Percentiles rank a stretch among this genome's conserved stretches.
Evolutionary conservation across 2,329 filamentous ascomycete species (phyloP).

Genomic region (Nigrograna mackinnonii): DNA sequence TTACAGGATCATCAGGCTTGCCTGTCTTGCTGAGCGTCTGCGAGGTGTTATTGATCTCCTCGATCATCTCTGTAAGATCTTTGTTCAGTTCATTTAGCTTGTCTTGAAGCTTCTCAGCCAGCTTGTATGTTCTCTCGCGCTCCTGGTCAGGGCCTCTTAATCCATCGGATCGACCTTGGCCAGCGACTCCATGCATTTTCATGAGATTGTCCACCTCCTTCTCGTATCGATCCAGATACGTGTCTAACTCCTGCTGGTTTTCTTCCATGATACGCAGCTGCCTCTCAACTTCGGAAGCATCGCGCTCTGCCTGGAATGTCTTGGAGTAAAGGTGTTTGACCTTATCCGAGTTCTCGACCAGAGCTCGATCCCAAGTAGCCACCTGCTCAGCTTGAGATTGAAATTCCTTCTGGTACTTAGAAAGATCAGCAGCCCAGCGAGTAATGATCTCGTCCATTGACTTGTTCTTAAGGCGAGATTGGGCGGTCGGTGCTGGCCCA

Average conservation of each 20-base stretch:
- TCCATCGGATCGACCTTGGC: constrained; percentile 61
- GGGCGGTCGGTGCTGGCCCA: constrained; percentile 76
- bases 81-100: constrained; percentile 92
- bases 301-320: constrained; percentile 91
- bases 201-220: constrained; percentile 89
- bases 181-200: constrained; percentile 74
- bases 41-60: constrained; percentile 96
- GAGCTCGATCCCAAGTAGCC: constrained; percentile 85
- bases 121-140: constrained; percentile 92
- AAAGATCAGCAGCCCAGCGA: constrained; percentile 91
- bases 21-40: constrained; percentile 84
- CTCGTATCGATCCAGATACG: constrained; percentile 90
- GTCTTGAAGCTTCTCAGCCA: constrained; percentile 90
- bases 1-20: constrained; percentile 61
- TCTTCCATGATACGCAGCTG: constrained; percentile 88
- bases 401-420: constrained; percentile 97
- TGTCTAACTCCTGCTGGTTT: constrained; percentile 87
- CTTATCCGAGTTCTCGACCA: constrained; percentile 93
- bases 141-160: constrained; percentile 91
- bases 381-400: constrained; percentile 87
- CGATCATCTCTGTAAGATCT: constrained; percentile 93
- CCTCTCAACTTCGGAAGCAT: constrained; percentile 90
- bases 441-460: constrained; percentile 99
- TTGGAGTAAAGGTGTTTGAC: constrained; percentile 91
- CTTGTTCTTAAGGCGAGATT: constrained; percentile 94